These are phyloP conservation scores for Diaporthe amygdali DNA, from an alignment of 2,329 filamentous ascomycete species.

Conservation along the genomic window DNA sequence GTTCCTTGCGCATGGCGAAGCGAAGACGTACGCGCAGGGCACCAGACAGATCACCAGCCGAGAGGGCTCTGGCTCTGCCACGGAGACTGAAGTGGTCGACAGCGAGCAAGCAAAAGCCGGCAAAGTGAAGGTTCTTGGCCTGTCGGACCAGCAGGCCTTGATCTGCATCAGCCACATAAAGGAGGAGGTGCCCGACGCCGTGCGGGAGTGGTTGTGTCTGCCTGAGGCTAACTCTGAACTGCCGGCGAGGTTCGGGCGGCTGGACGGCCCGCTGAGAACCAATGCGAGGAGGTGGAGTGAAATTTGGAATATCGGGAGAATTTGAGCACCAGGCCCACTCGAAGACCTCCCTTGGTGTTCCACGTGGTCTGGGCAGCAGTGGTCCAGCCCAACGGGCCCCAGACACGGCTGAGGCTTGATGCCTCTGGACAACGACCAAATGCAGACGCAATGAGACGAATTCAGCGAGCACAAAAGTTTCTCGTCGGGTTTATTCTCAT, in stretches of 20 bases:
- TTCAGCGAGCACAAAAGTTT: background rate
- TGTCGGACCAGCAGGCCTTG: conserved; percentile 76
- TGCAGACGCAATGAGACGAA: background rate
- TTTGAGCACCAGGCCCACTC: background rate
- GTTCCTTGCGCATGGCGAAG: conserved; percentile 74
- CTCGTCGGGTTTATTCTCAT: background rate
- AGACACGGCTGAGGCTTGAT: background rate
- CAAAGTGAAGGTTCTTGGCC: conserved; percentile 60
- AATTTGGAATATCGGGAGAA: conserved; percentile 61
- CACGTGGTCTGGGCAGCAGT: background rate
- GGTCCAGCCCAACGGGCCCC: background rate
- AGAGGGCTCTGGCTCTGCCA: conserved; percentile 15
- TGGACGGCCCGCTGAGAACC: conserved; percentile 65
- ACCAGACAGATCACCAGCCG: background rate
- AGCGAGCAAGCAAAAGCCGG: conserved; percentile 51
- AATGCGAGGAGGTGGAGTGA: conserved; percentile 65
- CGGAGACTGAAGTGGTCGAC: conserved; percentile 45
- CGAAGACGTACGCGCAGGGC: conserved; percentile 44
- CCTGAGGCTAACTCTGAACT: conserved; percentile 73
- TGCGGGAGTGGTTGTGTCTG: conserved; percentile 85
- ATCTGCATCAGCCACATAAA: conserved; percentile 91
- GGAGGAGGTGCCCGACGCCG: conserved; percentile 85
- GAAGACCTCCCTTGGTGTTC: background rate
- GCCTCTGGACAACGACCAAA: background rate
- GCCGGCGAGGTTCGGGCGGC: conserved; percentile 67